A percentile compares a stretch with the other conserved stretches of the same genome.
Evolutionary conservation across 1,284 basidiomycete species (phyloP).

Genomic region (Xerocomus nothofagi): DNA sequence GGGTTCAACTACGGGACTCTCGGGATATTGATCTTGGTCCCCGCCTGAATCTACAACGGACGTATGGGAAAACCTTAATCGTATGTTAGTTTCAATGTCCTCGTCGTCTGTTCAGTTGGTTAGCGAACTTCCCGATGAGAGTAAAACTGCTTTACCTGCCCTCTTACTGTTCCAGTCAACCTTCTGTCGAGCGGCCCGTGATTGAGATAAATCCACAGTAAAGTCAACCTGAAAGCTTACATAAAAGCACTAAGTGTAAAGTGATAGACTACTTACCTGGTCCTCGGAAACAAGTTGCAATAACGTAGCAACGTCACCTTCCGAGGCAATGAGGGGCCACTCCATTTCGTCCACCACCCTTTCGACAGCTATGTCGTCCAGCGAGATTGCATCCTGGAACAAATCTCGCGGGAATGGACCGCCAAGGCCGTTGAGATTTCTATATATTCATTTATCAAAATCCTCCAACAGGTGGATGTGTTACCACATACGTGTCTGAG

Average conservation of each 20-base stretch:
- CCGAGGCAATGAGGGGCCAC: slow-evolving; percentile 70
- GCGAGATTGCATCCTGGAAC: slow-evolving; percentile 63
- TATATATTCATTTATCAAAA: slow-evolving; percentile 10
- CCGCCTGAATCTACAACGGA: slow-evolving; percentile 5
- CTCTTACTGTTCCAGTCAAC: slow-evolving; percentile 86
- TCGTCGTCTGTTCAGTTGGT: slow-evolving; percentile 62
- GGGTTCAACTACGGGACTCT: slow-evolving; percentile 16
- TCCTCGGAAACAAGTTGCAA: slow-evolving; percentile 70
- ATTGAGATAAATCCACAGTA: slow-evolving; percentile 61
- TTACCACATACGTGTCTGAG: slow-evolving; percentile 55
- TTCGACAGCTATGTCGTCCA: slow-evolving; percentile 55
- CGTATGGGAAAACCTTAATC: slow-evolving; percentile 44
- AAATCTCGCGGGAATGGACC: slow-evolving; percentile 62
- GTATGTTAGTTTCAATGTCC: slow-evolving; percentile 68
- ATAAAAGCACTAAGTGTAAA: background rate
- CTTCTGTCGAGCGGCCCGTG: slow-evolving; percentile 48
- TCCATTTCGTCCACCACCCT: slow-evolving; percentile 56
- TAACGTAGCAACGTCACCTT: slow-evolving; percentile 74
- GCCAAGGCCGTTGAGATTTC: slow-evolving; percentile 66
- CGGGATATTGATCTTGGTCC: slow-evolving; percentile 19
- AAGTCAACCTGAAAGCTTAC: slow-evolving; percentile 55
- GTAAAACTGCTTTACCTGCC: slow-evolving; percentile 52
- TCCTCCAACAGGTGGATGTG: slow-evolving; percentile 1
- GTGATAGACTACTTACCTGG: slow-evolving; percentile 44
- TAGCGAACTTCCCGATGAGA: background rate